These are phyloP conservation scores for Chlorella variabilis DNA, from an alignment of 163 green algal species.

Conservation along the genomic window DNA sequence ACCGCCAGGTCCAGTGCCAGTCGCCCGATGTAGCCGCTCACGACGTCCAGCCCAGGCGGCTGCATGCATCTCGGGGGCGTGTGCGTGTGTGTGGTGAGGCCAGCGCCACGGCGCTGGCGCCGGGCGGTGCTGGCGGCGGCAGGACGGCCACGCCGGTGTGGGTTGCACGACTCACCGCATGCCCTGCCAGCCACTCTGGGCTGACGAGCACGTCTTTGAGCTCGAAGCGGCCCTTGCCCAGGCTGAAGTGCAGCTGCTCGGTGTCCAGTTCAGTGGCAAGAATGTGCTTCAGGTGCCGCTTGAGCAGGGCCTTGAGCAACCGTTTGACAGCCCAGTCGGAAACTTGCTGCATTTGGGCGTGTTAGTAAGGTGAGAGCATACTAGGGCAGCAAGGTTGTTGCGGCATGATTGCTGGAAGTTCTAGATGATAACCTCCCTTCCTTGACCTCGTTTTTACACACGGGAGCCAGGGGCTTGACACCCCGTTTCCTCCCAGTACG, in stretches of 20 bases:
- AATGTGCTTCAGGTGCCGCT: conserved; percentile 60
- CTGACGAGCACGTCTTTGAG: conserved; percentile 68
- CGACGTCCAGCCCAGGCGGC: conserved; percentile 47
- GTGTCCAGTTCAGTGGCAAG: conserved; percentile 64
- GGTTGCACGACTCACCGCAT: conserved; percentile 8
- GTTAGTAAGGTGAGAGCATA: no score
- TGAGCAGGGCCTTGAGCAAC: conserved; percentile 72
- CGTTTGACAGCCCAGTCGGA: conserved; percentile 51
- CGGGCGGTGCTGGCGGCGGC: neutral
- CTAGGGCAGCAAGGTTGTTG: no score
- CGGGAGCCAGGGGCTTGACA: no score
- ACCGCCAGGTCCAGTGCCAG: conserved; percentile 38
- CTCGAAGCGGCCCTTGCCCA: conserved; percentile 65
- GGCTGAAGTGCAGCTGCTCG: conserved; percentile 68
- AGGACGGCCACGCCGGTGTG: neutral
- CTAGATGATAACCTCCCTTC: no score
- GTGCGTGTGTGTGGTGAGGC: neutral
- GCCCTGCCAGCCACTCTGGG: conserved; percentile 50
- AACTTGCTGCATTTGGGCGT: no score
- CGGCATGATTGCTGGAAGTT: no score
- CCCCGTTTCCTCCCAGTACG: no score
- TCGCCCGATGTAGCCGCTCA: conserved; percentile 56
- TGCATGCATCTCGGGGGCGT: conserved; percentile 17
- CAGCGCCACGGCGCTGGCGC: no score
- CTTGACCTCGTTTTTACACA: no score